Evolutionary conservation across 202 grass and related monocot genomes (phyloP).

Genomic region (Miscanthus sacchariflorus): DNA sequence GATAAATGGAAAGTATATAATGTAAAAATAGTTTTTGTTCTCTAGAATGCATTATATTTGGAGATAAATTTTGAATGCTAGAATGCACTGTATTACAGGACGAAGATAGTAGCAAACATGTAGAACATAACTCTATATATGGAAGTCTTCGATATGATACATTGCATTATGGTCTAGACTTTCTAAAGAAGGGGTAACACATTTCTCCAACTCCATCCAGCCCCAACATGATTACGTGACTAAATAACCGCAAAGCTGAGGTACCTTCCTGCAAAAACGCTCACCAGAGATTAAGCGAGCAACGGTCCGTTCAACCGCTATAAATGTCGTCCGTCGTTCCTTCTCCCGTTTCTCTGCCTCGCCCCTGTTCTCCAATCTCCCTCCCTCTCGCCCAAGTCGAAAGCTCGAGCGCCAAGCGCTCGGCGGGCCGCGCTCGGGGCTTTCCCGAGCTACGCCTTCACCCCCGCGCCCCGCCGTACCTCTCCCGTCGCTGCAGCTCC

Average conservation of each 20-base stretch:
- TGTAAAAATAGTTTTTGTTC: too few relatives aligned
- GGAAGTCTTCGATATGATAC: too few relatives aligned
- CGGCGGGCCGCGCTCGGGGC: slow-evolving; percentile 4
- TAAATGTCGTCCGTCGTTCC: background rate
- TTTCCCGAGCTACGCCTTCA: background rate
- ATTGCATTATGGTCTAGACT: background rate
- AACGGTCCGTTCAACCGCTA: slow-evolving; percentile 50
- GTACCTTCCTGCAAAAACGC: background rate
- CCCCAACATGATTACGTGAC: background rate
- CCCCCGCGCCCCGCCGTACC: background rate
- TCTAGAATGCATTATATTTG: too few relatives aligned
- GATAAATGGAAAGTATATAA: too few relatives aligned
- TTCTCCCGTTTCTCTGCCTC: background rate
- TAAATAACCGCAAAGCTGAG: background rate
- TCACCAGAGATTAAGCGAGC: background rate
- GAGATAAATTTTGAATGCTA: too few relatives aligned
- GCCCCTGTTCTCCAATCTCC: background rate
- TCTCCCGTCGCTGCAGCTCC: background rate
- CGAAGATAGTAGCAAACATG: background rate
- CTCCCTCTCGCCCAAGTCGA: background rate
- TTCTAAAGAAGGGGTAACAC: background rate
- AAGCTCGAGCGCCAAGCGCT: slow-evolving; percentile 30
- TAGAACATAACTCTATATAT: background rate
- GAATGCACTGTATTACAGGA: too few relatives aligned
- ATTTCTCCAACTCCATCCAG: background rate